Conservation (phyloP, 2,329 filamentous ascomycete genomes). For the Pyrenophora graminea region DNA sequence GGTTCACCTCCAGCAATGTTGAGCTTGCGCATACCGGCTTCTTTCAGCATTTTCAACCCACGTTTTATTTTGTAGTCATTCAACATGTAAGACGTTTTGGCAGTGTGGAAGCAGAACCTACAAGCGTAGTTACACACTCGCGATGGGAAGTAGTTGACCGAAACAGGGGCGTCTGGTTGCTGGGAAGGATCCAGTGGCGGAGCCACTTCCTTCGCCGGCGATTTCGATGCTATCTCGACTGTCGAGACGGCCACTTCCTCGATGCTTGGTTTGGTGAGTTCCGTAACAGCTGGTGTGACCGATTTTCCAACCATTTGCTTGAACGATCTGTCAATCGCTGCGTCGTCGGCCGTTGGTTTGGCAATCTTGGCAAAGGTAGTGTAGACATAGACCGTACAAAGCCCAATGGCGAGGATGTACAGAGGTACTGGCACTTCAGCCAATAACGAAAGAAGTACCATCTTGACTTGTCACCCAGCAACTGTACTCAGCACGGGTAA, state of each 20-base stretch:
- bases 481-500: too few relatives aligned
- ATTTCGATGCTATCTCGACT: not conserved
- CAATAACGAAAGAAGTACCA: conserved; percentile 1
- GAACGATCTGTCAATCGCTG: too few relatives aligned
- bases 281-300: too few relatives aligned
- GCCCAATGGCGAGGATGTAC: not conserved
- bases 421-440: not conserved
- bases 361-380: not conserved
- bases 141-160: not conserved
- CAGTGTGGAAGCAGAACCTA: conserved; percentile 1
- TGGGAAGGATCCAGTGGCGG: not conserved
- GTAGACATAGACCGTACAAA: not conserved
- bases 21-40: conserved; percentile 10
- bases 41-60: not conserved
- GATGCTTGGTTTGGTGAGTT: not conserved
- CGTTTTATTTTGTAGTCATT: not conserved
- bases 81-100: not conserved
- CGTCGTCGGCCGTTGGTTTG: not conserved
- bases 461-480: not conserved
- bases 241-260: not conserved
- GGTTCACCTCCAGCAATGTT: conserved; percentile 8
- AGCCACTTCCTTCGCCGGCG: too few relatives aligned
- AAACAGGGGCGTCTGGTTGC: conserved; percentile 1
- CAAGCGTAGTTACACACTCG: not conserved
- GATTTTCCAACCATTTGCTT: too few relatives aligned